A percentile compares a stretch with the other conserved stretches of the same genome.
Conservation (phyloP, 2,329 filamentous ascomycete species). For the Colletotrichum falcatum region DNA sequence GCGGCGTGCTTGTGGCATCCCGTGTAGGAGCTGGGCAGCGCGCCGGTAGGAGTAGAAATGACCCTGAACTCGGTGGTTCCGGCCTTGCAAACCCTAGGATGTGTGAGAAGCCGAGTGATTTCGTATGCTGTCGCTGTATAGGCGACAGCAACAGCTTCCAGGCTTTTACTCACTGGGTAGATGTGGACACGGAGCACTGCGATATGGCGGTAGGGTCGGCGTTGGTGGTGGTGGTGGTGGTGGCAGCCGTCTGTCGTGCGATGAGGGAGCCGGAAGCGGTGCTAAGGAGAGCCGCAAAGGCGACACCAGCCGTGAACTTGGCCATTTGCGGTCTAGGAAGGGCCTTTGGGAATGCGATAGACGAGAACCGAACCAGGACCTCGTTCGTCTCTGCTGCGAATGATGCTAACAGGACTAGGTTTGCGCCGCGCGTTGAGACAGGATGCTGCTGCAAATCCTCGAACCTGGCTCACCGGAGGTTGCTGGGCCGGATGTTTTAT, state of each 20-base stretch:
- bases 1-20: conserved; percentile 64
- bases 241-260: conserved; percentile 49
- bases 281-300: conserved; percentile 32
- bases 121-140: background rate
- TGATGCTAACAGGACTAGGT: background rate
- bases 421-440: conserved; percentile 1
- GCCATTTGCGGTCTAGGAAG: conserved; percentile 16
- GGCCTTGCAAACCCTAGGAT: conserved; percentile 32
- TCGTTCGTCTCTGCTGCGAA: background rate
- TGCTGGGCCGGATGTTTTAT: conserved; percentile 28
- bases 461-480: conserved; percentile 9
- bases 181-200: conserved; percentile 39
- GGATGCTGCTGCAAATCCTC: conserved; percentile 19
- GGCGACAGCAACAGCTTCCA: background rate
- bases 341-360: background rate
- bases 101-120: background rate
- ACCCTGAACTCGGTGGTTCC: conserved; percentile 40
- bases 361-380: background rate
- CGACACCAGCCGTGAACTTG: conserved; percentile 27
- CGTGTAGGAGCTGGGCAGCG: conserved; percentile 51
- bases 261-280: conserved; percentile 36
- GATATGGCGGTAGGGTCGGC: conserved; percentile 35
- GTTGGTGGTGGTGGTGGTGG: conserved; percentile 43
- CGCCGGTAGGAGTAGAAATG: conserved; percentile 33
- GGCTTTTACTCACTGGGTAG: conserved; percentile 32